Base-by-base conservation (phyloP, 345 rosid genomes). In the Sisymbrium altissimum region DNA sequence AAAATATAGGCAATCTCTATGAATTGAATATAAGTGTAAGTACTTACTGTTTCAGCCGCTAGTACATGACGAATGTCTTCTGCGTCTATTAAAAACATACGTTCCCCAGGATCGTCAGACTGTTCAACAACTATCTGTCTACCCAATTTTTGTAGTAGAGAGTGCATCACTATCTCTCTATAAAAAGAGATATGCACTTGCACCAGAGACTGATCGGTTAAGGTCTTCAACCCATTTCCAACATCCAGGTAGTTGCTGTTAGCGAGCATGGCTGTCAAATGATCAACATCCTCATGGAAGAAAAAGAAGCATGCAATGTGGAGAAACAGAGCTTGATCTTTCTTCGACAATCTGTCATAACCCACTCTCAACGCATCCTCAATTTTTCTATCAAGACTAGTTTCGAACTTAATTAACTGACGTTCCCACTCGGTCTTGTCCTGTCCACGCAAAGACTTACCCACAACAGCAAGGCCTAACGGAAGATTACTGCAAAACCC, bases 241-340 rank as follows among this genome's bases (percentile, higher is more conserved):
- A 62, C 69, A 17, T 69, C 9, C 55, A 29, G 2, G 2, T n/a
- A 27, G 32, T 71, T 35, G 63, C 57, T 53, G 7, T 27, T 29
- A 5, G 64, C 39, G 0, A 79, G 68, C 4, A 77, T 14, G 13
- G 15, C 3, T 11, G 1, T 30, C 38, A 79, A 44, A 5, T 0
- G 0, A 2, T 48, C 41, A 46, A 33, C 59, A 2, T 5, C 3
- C 0, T 46, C 4, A 0, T 73, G 9, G n/a, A 46, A 69, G 21
- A 76, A 30, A 55, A 55, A 79, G 53, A 81, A 62, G 41, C 78
- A 79, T 27, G 83, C 83, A 43, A 84, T 77, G 57, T 80, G 79
- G 9, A 71, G 66, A 18, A 84, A 84, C 0, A 82, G 35, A 4
- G 4, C 2, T 66, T 80, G 60, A 23, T 60, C 18, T 0, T 63